Evolutionary conservation across 2,329 filamentous ascomycete species (phyloP).

Genomic region (Beauveria rudraprayagi): DNA sequence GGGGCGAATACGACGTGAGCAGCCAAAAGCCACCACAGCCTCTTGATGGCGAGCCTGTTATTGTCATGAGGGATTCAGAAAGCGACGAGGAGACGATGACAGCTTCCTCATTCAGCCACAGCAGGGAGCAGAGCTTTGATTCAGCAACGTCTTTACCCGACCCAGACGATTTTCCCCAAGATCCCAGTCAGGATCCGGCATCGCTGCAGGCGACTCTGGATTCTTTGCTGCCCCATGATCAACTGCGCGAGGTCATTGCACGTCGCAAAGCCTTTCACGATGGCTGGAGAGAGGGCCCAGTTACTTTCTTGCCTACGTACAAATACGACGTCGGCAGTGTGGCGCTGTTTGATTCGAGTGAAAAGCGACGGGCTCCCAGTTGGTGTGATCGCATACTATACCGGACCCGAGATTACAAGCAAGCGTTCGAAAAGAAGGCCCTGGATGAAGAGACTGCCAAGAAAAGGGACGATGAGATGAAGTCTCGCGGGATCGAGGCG

Average conservation of each 20-base stretch:
- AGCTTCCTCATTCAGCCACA: conserved; percentile 23
- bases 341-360: conserved; percentile 86
- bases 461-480: conserved; percentile 78
- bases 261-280: conserved; percentile 77
- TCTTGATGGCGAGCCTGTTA: conserved; percentile 41
- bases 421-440: conserved; percentile 54
- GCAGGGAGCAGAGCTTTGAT: conserved; percentile 30
- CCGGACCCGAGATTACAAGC: conserved; percentile 63
- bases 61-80: conserved; percentile 37
- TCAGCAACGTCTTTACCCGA: conserved; percentile 43
- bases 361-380: conserved; percentile 85
- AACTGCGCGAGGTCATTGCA: conserved; percentile 67
- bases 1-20: conserved; percentile 62
- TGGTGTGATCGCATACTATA: conserved; percentile 96
- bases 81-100: conserved; percentile 38
- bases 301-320: conserved; percentile 88
- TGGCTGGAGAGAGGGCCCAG: conserved; percentile 83
- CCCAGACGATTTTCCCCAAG: conserved; percentile 58
- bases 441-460: conserved; percentile 59
- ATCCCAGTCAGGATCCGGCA: conserved; percentile 68
- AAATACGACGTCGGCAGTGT: conserved; percentile 97
- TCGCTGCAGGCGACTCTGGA: conserved; percentile 83
- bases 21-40: conserved; percentile 27
- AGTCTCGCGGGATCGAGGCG: conserved; percentile 66
- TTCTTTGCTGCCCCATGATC: conserved; percentile 83